Percentiles rank a stretch among this genome's conserved stretches.
These are phyloP conservation scores for Penicillium sp. DNA, from an alignment of 2,329 filamentous ascomycete species.

Conservation along the genomic window DNA sequence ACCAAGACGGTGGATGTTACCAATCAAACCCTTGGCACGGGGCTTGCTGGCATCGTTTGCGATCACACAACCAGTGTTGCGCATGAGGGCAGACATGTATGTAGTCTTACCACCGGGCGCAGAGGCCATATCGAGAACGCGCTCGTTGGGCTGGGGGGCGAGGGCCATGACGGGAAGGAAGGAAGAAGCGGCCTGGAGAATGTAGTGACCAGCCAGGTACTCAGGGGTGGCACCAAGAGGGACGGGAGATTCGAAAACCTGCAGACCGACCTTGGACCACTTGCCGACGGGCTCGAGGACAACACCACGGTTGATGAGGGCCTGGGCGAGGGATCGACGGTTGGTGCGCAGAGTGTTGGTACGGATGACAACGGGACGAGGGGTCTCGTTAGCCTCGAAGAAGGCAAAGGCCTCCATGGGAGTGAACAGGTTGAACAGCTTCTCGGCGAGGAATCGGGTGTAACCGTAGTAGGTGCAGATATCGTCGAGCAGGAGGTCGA, in stretches of 20 bases:
- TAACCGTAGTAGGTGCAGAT: conserved; percentile 98
- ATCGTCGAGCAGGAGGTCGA: conserved; percentile 81
- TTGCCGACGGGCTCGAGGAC: conserved; percentile 96
- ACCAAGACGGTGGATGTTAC: conserved; percentile 94
- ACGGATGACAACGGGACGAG: conserved; percentile 89
- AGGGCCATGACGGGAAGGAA: conserved; percentile 98
- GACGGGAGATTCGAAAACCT: conserved; percentile 88
- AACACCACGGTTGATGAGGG: conserved; percentile 93
- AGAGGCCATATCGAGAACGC: conserved; percentile 90
- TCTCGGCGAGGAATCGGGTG: conserved; percentile 90
- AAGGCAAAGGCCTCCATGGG: conserved; percentile 95
- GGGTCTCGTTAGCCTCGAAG: conserved; percentile 97
- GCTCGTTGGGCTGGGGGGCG: conserved; percentile 88
- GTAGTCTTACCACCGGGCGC: conserved; percentile 96
- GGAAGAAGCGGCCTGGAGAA: conserved; percentile 92
- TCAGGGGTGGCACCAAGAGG: conserved; percentile 94
- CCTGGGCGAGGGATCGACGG: conserved; percentile 79
- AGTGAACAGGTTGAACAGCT: conserved; percentile 89
- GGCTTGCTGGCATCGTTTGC: conserved; percentile 95
- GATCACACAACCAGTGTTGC: conserved; percentile 92
- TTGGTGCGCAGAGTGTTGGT: conserved; percentile 89
- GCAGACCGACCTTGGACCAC: conserved; percentile 96
- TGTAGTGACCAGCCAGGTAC: conserved; percentile 96
- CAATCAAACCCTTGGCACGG: conserved; percentile 94
- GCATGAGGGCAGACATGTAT: conserved; percentile 94